Conservation (phyloP, 768 basidiomycete genomes). For the Boletus coccyginus region DNA sequence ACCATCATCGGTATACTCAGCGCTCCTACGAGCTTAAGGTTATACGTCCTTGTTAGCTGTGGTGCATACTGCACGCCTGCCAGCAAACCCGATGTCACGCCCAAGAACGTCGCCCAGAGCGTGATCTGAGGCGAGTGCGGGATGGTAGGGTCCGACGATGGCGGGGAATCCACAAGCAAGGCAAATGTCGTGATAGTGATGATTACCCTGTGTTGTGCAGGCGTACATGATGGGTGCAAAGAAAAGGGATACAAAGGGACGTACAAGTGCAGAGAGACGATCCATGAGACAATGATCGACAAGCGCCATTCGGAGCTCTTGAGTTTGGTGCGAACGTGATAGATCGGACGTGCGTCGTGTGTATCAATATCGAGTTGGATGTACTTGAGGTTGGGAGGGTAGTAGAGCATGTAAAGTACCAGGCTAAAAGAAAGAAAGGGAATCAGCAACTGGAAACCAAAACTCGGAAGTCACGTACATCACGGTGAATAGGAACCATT, state of each 20-base stretch:
- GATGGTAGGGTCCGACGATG: conserved; percentile 33
- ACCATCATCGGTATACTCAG: conserved; percentile 95
- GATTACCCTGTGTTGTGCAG: conserved; percentile 30
- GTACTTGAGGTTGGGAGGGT: conserved; percentile 82
- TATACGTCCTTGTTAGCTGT: conserved; percentile 80
- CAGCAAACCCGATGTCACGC: conserved; percentile 73
- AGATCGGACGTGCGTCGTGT: conserved; percentile 41
- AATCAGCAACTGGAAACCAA: background rate
- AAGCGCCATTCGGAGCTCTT: conserved; percentile 71
- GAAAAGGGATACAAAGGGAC: conserved; percentile 22
- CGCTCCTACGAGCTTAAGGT: conserved; percentile 80
- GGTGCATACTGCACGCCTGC: conserved; percentile 87
- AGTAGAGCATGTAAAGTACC: conserved; percentile 89
- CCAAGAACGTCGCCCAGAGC: conserved; percentile 85
- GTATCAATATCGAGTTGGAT: conserved; percentile 40
- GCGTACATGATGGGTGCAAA: background rate
- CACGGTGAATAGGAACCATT: conserved; percentile 81
- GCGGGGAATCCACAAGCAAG: conserved; percentile 48
- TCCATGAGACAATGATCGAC: conserved; percentile 74
- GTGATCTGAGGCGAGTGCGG: conserved; percentile 39
- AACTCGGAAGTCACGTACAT: conserved; percentile 55
- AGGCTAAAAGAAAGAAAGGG: conserved; percentile 47
- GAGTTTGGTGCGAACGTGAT: conserved; percentile 44
- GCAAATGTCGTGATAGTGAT: conserved; percentile 59
- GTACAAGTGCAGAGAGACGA: conserved; percentile 72